Evolutionary conservation across 2,329 filamentous ascomycete species (phyloP).

Genomic region (Chaetomium globosum): DNA sequence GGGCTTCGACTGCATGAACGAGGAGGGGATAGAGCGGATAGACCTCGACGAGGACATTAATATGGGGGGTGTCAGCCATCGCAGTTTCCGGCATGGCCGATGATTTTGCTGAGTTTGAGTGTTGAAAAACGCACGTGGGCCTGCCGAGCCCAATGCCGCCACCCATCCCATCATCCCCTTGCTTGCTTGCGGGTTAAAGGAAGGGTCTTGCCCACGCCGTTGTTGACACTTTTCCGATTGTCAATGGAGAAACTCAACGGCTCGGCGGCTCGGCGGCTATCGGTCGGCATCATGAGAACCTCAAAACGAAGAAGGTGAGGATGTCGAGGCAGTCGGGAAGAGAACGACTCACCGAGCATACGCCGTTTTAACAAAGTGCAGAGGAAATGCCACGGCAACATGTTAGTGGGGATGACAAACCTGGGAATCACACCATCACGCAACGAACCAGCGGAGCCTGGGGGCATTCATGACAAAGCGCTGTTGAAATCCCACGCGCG

Average conservation of each 20-base stretch:
- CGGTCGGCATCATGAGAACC: conserved; percentile 13
- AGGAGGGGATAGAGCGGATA: neutral
- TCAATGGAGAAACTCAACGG: neutral
- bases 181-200: neutral
- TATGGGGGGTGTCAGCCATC: neutral
- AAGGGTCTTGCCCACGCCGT: neutral
- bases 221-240: neutral
- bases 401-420: conserved; percentile 17
- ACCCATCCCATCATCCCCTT: neutral
- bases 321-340: neutral
- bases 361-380: conserved; percentile 2
- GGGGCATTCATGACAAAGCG: conserved; percentile 33
- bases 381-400: neutral
- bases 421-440: neutral
- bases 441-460: conserved; percentile 3
- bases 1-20: conserved; percentile 4
- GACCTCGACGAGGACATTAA: neutral
- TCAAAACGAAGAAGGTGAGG: neutral
- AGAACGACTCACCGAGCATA: neutral
- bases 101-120: neutral
- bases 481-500: conserved; percentile 34
- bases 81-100: neutral
- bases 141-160: neutral
- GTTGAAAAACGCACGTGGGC: neutral
- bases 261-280: conserved; percentile 17